A percentile compares a stretch with the other conserved stretches of the same genome.
These are phyloP conservation scores for Pulveroboletus sp. DNA, from an alignment of 768 basidiomycete species.

Conservation along the genomic window DNA sequence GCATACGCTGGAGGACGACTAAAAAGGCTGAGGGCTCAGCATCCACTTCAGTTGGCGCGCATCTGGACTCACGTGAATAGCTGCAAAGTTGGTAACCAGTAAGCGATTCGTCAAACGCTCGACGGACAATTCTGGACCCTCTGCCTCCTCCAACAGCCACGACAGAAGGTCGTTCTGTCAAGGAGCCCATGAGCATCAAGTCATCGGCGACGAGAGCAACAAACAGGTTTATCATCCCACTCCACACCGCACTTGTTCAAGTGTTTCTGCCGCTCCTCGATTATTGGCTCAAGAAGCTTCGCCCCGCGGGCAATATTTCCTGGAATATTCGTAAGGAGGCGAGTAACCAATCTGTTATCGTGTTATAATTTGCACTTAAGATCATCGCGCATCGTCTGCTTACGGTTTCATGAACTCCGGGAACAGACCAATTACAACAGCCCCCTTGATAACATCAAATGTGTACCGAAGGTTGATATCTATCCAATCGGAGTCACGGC, in stretches of 20 bases:
- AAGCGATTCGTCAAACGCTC: conserved; percentile 11
- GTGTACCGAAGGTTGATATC: conserved; percentile 32
- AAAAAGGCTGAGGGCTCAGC: too few relatives aligned
- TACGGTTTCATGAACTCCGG: conserved; percentile 34
- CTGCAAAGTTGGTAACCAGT: conserved; percentile 12
- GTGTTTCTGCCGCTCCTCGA: conserved; percentile 25
- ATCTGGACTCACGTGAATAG: conserved; percentile 24
- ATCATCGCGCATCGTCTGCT: too few relatives aligned
- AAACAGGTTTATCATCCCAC: conserved; percentile 32
- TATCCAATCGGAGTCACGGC: conserved; percentile 29
- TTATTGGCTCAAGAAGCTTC: conserved; percentile 24
- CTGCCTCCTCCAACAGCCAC: neutral
- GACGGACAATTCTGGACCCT: neutral
- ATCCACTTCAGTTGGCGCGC: too few relatives aligned
- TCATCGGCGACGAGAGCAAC: conserved; percentile 1
- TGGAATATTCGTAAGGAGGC: conserved; percentile 6
- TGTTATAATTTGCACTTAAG: too few relatives aligned
- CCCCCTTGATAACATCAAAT: conserved; percentile 1
- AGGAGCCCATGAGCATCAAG: neutral
- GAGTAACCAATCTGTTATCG: conserved; percentile 19
- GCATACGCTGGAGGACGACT: neutral
- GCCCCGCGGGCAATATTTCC: conserved; percentile 2
- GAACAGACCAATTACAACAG: conserved; percentile 25
- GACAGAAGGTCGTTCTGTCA: conserved; percentile 31
- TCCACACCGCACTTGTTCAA: conserved; percentile 23